phyloP scores from a whole-genome alignment of 495 filamentous ascomycete genomes.

The Geoglossum glabrum region DNA sequence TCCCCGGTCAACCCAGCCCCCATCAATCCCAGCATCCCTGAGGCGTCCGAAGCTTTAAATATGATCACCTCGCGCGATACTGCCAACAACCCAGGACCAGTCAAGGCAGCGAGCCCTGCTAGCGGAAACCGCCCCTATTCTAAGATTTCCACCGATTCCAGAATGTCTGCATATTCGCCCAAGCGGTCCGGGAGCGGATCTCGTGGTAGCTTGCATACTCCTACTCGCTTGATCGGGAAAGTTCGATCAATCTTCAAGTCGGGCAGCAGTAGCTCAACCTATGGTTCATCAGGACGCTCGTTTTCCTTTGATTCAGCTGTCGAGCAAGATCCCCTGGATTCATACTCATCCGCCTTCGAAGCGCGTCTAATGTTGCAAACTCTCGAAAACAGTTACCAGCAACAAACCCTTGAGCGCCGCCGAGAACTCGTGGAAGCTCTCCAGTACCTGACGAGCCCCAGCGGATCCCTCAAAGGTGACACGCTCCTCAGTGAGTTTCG shows the following conservation, averaged over 20 bases:
- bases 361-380: not conserved
- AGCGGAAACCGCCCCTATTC: not conserved
- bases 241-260: not conserved
- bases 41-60: not conserved
- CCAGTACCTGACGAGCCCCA: not conserved
- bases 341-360: not conserved
- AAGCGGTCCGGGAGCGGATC: not conserved
- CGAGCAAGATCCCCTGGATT: not conserved
- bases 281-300: not conserved
- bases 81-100: not conserved
- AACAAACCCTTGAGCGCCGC: not conserved
- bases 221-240: not conserved
- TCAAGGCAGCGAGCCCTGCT: not conserved
- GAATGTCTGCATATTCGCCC: not conserved
- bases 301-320: not conserved
- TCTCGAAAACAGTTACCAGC: not conserved
- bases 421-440: not conserved
- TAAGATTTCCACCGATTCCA: not conserved
- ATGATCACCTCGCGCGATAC: not conserved
- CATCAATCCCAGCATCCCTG: not conserved
- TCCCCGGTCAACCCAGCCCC: not conserved
- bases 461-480: not conserved
- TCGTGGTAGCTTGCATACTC: not conserved
- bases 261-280: not conserved
- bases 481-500: not conserved